phyloP scores from a whole-genome alignment of 2,329 filamentous ascomycete species.

The Thielaviopsis punctulata region DNA sequence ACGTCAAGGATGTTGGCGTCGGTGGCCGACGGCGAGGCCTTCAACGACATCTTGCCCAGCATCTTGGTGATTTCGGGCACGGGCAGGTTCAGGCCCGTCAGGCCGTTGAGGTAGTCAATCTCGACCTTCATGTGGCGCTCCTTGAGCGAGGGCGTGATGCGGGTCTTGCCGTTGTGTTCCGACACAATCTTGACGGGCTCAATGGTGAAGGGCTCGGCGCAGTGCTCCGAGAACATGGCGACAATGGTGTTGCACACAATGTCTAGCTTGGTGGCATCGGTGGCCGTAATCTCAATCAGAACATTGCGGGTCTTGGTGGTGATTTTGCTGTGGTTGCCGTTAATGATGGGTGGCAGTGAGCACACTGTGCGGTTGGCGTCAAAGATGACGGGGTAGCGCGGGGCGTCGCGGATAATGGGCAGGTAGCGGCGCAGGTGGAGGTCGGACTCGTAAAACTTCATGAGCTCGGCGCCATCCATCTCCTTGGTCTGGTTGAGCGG shows the following conservation, averaged over 20 bases:
- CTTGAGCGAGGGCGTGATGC: conserved; percentile 65
- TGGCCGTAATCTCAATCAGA: conserved; percentile 93
- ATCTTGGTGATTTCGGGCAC: conserved; percentile 61
- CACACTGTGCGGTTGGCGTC: conserved; percentile 76
- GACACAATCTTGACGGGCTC: conserved; percentile 89
- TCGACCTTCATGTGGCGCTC: conserved; percentile 65
- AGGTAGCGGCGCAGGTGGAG: conserved; percentile 80
- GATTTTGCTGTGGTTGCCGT: conserved; percentile 94
- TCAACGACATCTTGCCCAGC: conserved; percentile 75
- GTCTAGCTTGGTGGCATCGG: conserved; percentile 88
- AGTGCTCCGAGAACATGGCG: conserved; percentile 92
- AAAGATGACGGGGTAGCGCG: conserved; percentile 90
- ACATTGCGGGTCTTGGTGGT: conserved; percentile 79
- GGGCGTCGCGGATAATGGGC: conserved; percentile 84
- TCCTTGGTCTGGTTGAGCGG: conserved; percentile 83
- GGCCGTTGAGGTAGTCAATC: conserved; percentile 83
- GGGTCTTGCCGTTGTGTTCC: conserved; percentile 70
- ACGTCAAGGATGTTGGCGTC: conserved; percentile 53
- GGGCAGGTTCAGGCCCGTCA: conserved; percentile 65
- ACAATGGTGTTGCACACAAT: conserved; percentile 92
- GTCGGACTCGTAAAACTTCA: conserved; percentile 91
- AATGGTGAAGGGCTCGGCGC: conserved; percentile 72
- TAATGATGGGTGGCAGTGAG: conserved; percentile 94
- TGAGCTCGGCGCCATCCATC: conserved; percentile 76
- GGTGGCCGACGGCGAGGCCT: conserved; percentile 49